Conservation (phyloP, 2,329 filamentous ascomycete species). For the Xylaria digitata region DNA sequence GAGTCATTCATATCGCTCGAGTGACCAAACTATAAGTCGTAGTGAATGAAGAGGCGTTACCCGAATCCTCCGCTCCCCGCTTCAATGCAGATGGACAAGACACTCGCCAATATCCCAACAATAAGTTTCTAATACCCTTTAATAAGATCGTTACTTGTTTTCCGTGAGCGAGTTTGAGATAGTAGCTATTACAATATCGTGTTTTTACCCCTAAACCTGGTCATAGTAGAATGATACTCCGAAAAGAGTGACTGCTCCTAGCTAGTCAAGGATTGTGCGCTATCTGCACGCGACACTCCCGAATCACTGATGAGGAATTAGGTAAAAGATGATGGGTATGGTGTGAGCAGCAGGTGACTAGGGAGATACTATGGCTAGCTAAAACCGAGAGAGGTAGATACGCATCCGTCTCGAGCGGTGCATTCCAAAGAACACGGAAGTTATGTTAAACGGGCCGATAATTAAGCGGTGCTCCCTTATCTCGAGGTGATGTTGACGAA, state of each 20-base stretch:
- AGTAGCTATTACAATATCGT: not conserved
- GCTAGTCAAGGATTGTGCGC: not conserved
- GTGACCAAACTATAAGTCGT: conserved; percentile 41
- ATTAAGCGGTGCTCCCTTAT: not conserved
- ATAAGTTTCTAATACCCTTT: conserved; percentile 19
- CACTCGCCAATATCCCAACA: conserved; percentile 29
- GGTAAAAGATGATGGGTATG: conserved; percentile 18
- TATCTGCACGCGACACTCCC: conserved; percentile 6
- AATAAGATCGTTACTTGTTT: not conserved
- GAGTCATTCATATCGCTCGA: conserved; percentile 33
- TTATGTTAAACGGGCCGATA: not conserved
- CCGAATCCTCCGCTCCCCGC: conserved; percentile 42
- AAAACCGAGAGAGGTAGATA: conserved; percentile 28
- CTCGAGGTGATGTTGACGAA: conserved; percentile 10
- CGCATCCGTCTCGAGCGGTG: conserved; percentile 13
- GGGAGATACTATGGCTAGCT: not conserved
- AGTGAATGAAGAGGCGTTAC: conserved; percentile 38
- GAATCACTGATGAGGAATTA: conserved; percentile 20
- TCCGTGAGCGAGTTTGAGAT: not conserved
- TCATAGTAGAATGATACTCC: not conserved
- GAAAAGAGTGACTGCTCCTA: not conserved
- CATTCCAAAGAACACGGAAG: conserved; percentile 18
- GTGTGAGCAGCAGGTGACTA: conserved; percentile 12
- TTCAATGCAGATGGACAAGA: conserved; percentile 35
- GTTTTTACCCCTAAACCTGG: not conserved